Percentiles rank a stretch among this genome's conserved stretches.
Evolutionary conservation across 768 basidiomycete species (phyloP).

Genomic region (Dacryopinax primogenitus): DNA sequence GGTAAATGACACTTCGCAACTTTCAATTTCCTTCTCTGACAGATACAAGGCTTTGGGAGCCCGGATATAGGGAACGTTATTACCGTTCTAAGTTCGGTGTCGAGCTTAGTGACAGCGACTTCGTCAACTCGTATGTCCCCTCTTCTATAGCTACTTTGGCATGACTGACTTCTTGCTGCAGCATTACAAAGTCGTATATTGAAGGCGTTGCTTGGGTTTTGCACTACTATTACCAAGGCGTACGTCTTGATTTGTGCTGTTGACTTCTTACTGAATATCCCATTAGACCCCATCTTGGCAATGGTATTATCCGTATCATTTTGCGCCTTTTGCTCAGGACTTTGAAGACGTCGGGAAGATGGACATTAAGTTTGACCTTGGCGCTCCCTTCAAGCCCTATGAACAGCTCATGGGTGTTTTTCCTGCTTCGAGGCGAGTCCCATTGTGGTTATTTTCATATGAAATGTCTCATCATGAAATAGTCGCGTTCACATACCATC

Average conservation of each 20-base stretch:
- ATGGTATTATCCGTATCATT: constrained; percentile 99
- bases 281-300: constrained; percentile 82
- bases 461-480: constrained; percentile 14
- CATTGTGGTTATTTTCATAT: neutral
- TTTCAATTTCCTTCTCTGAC: constrained; percentile 14
- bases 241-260: constrained; percentile 31
- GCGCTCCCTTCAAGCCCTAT: constrained; percentile 88
- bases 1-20: constrained; percentile 39
- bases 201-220: constrained; percentile 95
- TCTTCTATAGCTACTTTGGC: neutral
- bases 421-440: constrained; percentile 68
- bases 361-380: constrained; percentile 64
- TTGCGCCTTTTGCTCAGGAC: constrained; percentile 94
- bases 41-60: constrained; percentile 69
- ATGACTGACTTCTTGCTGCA: constrained; percentile 24
- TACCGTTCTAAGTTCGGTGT: constrained; percentile 87
- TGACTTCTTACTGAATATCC: neutral
- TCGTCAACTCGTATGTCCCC: constrained; percentile 49
- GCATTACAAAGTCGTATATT: constrained; percentile 70
- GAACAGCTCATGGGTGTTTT: constrained; percentile 98
- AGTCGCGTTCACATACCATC: constrained; percentile 82
- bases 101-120: constrained; percentile 52
- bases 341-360: constrained; percentile 68
- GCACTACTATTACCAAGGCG: constrained; percentile 97
- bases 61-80: constrained; percentile 90